Conservation (phyloP, 352 stramenopile species). For the Globisporangium cystogenes region DNA sequence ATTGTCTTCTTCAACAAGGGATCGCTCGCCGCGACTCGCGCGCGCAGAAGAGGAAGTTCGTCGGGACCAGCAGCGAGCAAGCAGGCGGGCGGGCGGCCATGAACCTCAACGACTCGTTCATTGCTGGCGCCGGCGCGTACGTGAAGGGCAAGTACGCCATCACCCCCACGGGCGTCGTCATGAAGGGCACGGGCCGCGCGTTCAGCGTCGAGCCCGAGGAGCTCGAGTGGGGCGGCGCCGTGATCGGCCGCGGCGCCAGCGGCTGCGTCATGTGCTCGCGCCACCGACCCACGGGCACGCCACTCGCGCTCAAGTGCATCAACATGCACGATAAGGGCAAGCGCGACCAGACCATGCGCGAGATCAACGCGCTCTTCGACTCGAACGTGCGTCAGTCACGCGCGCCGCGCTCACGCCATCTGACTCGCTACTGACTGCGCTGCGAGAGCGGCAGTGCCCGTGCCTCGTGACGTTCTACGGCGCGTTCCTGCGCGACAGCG, state of each 20-base stretch:
- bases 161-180: conserved; percentile 69
- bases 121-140: conserved; percentile 60
- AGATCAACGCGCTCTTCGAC: conserved; percentile 87
- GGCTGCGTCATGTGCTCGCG: conserved; percentile 61
- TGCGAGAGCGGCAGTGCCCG: conserved; percentile 26
- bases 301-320: conserved; percentile 85
- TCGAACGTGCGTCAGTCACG: conserved; percentile 48
- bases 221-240: conserved; percentile 65
- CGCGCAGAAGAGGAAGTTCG: too few species aligned
- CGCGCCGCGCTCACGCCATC: too few species aligned
- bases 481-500: conserved; percentile 86
- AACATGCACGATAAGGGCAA: conserved; percentile 86
- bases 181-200: conserved; percentile 72
- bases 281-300: conserved; percentile 68
- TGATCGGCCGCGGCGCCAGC: conserved; percentile 72
- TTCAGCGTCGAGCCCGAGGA: conserved; percentile 76
- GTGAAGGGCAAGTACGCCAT: conserved; percentile 82
- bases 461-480: conserved; percentile 90
- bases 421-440: too few species aligned
- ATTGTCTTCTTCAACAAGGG: too few species aligned
- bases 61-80: too few species aligned
- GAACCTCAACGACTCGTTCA: conserved; percentile 77
- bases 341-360: conserved; percentile 82
- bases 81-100: conserved; percentile 8
- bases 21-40: too few species aligned